Evolutionary conservation across 1,284 basidiomycete genomes (phyloP).

Genomic region (Neonothopanus nambi): DNA sequence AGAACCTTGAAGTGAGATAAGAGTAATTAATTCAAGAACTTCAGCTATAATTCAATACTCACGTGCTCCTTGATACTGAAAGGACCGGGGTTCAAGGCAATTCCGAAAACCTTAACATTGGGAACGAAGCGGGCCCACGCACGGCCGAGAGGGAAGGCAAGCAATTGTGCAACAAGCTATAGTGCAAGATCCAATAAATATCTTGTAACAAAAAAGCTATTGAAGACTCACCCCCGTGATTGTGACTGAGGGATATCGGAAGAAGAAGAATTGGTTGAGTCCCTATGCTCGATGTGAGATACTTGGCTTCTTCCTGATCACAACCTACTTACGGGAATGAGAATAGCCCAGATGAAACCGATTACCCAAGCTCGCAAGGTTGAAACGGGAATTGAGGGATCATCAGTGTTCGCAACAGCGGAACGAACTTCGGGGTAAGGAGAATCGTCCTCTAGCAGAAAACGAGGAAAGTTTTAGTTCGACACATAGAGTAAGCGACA

Average conservation of each 20-base stretch:
- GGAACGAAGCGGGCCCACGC: constrained; percentile 60
- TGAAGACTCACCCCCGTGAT: background rate
- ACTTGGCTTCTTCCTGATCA: background rate
- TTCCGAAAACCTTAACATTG: constrained; percentile 55
- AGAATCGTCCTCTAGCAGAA: constrained; percentile 12
- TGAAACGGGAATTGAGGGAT: constrained; percentile 18
- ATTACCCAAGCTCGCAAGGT: constrained; percentile 17
- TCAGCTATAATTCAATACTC: constrained; percentile 28
- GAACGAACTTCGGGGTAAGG: constrained; percentile 20
- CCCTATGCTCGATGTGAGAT: constrained; percentile 20
- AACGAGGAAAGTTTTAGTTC: background rate
- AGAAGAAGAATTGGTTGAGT: constrained; percentile 47
- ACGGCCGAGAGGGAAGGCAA: constrained; percentile 66
- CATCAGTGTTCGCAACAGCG: constrained; percentile 24
- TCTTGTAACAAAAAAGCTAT: background rate
- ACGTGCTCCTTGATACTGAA: constrained; percentile 77
- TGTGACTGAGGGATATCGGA: constrained; percentile 37
- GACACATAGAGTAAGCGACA: background rate
- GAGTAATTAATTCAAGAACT: constrained; percentile 13
- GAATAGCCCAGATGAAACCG: constrained; percentile 18
- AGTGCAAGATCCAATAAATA: background rate
- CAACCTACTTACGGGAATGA: constrained; percentile 7
- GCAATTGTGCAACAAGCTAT: constrained; percentile 59
- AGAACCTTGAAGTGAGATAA: constrained; percentile 29
- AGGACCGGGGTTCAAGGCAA: constrained; percentile 66